Evolutionary conservation across 2,329 filamentous ascomycete species (phyloP).

Genomic region (Colletotrichum tropicicola): DNA sequence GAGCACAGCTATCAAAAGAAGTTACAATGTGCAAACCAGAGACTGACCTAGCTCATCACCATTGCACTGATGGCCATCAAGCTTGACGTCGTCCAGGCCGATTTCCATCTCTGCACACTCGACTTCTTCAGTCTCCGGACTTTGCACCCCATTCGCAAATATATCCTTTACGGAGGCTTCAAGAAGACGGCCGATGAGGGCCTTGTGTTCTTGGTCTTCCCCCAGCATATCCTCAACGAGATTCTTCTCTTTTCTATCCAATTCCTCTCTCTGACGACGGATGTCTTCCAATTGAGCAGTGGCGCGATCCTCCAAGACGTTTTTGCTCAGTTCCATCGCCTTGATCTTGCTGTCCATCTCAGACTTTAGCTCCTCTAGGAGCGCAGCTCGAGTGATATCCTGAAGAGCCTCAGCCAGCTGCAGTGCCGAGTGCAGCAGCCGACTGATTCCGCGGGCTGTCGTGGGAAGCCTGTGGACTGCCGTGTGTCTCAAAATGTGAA

Average conservation of each 20-base stretch:
- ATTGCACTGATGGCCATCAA: too few relatives aligned
- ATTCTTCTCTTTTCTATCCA: constrained; percentile 43
- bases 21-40: too few relatives aligned
- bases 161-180: constrained; percentile 36
- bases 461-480: constrained; percentile 42
- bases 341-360: constrained; percentile 40
- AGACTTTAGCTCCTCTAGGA: constrained; percentile 38
- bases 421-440: constrained; percentile 39
- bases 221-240: constrained; percentile 37
- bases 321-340: constrained; percentile 44
- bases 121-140: too few relatives aligned
- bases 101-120: too few relatives aligned
- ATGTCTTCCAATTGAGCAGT: constrained; percentile 40
- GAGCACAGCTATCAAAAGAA: too few relatives aligned
- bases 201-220: constrained; percentile 40
- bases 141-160: neutral
- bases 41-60: too few relatives aligned
- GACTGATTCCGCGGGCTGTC: constrained; percentile 36
- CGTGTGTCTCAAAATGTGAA: constrained; percentile 37
- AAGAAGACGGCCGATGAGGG: constrained; percentile 39
- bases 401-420: constrained; percentile 38
- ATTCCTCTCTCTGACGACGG: constrained; percentile 42
- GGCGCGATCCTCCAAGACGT: constrained; percentile 39
- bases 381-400: constrained; percentile 37
- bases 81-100: too few relatives aligned